These are phyloP conservation scores for Melaleuca quinquenervia DNA, from an alignment of 345 rosid species.

Conservation along the genomic window DNA sequence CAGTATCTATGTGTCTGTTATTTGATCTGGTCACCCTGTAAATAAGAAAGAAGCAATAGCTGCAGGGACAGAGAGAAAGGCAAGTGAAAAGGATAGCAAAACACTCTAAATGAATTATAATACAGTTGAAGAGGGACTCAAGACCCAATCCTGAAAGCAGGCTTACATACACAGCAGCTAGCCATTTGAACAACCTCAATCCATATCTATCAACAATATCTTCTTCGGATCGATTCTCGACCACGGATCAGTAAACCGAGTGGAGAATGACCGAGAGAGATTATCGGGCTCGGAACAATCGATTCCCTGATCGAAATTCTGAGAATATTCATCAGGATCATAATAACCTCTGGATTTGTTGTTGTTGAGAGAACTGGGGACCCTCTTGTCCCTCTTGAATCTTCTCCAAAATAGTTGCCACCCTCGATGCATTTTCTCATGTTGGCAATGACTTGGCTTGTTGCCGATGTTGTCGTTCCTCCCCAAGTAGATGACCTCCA, in stretches of 20 bases:
- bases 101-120: background rate
- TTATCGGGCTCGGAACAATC: conserved; percentile 16
- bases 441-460: background rate
- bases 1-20: background rate
- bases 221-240: conserved; percentile 5
- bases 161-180: background rate
- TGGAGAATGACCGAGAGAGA: conserved; percentile 27
- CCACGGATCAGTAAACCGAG: conserved; percentile 32
- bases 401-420: conserved; percentile 33
- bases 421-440: background rate
- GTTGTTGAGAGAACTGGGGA: background rate
- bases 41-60: background rate
- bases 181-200: background rate
- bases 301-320: conserved; percentile 32
- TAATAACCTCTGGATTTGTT: conserved; percentile 4
- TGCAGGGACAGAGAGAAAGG: background rate
- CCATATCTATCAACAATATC: background rate
- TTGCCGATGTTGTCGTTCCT: background rate
- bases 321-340: conserved; percentile 20
- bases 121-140: background rate
- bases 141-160: background rate
- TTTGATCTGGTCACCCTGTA: background rate
- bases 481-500: background rate
- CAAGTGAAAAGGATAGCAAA: background rate
- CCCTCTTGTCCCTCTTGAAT: conserved; percentile 16